Percentiles rank a stretch among this genome's conserved stretches.
Evolutionary conservation across 163 green algal species (phyloP).

Genomic region (Chloromonas sp.): DNA sequence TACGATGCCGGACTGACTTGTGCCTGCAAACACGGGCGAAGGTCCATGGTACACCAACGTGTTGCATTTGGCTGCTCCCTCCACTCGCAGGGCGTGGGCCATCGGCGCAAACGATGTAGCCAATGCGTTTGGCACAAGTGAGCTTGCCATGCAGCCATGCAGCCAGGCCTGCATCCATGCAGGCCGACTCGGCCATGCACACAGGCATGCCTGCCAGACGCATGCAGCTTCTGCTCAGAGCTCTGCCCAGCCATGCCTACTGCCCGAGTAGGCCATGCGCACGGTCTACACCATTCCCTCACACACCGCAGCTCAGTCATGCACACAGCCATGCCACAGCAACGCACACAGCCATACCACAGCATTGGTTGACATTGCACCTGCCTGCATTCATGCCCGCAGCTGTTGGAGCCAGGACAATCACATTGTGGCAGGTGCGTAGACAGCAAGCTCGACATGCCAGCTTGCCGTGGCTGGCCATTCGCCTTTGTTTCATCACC

Average conservation of each 20-base stretch:
- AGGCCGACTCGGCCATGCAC: background rate
- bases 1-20: background rate
- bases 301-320: too few species aligned
- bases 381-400: background rate
- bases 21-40: background rate
- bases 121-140: slow-evolving; percentile 37
- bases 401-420: slow-evolving; percentile 23
- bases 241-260: too few species aligned
- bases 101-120: slow-evolving; percentile 45
- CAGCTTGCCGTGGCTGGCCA: background rate
- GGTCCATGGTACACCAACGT: background rate
- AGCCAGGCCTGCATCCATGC: too few species aligned
- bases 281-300: too few species aligned
- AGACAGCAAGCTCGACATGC: background rate
- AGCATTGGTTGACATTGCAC: background rate
- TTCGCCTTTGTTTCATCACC: background rate
- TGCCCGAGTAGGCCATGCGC: too few species aligned
- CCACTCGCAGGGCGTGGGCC: slow-evolving; percentile 14
- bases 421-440: slow-evolving; percentile 28
- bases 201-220: background rate
- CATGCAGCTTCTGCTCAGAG: background rate
- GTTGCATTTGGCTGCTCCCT: background rate
- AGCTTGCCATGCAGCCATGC: background rate
- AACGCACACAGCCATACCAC: background rate
- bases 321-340: background rate